A percentile compares a stretch with the other conserved stretches of the same genome.
Conservation (phyloP, 2,329 filamentous ascomycete genomes). For the Cladosporium phlei region DNA sequence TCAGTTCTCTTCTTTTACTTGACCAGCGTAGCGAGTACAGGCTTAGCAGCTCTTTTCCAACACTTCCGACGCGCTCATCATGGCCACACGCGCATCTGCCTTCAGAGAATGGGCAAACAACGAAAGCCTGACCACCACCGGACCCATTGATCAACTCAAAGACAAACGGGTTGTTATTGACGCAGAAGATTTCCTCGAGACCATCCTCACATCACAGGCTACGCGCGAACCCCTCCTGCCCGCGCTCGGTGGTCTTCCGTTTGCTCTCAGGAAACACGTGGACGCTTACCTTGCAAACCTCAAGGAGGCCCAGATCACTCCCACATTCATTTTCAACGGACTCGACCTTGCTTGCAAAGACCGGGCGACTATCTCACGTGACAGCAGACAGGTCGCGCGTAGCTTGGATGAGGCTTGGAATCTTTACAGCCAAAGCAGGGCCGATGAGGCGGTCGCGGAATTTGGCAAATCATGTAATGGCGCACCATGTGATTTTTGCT, state of each 20-base stretch:
- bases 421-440: conserved; percentile 75
- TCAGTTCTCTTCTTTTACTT: no score
- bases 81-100: conserved; percentile 11
- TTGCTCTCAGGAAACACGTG: conserved; percentile 67
- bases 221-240: conserved; percentile 83
- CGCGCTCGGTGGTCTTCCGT: conserved; percentile 82
- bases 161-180: conserved; percentile 77
- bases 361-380: conserved; percentile 22
- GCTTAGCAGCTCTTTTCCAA: no score
- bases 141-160: conserved; percentile 65
- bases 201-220: conserved; percentile 64
- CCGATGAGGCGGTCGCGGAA: conserved; percentile 74
- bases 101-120: conserved; percentile 46
- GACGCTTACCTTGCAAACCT: conserved; percentile 71
- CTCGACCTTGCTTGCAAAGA: conserved; percentile 49
- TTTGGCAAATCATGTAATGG: conserved; percentile 76
- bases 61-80: no score
- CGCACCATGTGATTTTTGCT: no score
- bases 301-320: conserved; percentile 61
- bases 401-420: conserved; percentile 65
- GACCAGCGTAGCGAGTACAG: no score
- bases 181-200: conserved; percentile 81
- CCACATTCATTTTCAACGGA: conserved; percentile 88
- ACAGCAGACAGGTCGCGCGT: conserved; percentile 23
- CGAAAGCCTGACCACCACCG: conserved; percentile 47